Evolutionary conservation across 2,329 filamentous ascomycete species (phyloP).

Genomic region (Diaporthe velutina): DNA sequence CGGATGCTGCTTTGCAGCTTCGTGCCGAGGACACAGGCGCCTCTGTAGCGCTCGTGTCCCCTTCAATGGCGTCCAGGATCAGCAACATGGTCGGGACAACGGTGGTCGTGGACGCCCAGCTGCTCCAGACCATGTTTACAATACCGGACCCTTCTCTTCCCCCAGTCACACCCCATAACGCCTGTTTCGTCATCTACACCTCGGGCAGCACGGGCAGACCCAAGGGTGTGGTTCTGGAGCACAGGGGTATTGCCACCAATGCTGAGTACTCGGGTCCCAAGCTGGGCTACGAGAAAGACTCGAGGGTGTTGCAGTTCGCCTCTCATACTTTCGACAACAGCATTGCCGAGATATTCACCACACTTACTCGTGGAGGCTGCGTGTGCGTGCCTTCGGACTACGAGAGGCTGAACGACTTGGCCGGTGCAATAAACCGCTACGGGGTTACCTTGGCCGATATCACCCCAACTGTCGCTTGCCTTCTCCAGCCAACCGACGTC

Average conservation of each 20-base stretch:
- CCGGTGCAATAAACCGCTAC: slow-evolving; percentile 43
- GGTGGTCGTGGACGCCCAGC: background rate
- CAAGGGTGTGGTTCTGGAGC: slow-evolving; percentile 70
- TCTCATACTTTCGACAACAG: slow-evolving; percentile 69
- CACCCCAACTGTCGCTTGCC: slow-evolving; percentile 44
- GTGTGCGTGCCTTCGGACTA: slow-evolving; percentile 40
- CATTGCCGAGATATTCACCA: slow-evolving; percentile 67
- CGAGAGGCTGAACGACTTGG: slow-evolving; percentile 52
- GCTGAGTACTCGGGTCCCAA: slow-evolving; percentile 56
- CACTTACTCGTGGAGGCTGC: slow-evolving; percentile 48
- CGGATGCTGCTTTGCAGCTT: slow-evolving; percentile 32
- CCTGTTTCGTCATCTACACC: slow-evolving; percentile 75
- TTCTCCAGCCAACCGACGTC: slow-evolving; percentile 38
- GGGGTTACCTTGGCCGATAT: slow-evolving; percentile 41
- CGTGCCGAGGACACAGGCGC: slow-evolving; percentile 33
- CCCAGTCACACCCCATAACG: slow-evolving; percentile 3
- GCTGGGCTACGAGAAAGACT: slow-evolving; percentile 57
- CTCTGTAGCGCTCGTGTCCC: background rate
- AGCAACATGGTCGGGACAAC: background rate
- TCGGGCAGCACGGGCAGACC: slow-evolving; percentile 79
- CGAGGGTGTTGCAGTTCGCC: slow-evolving; percentile 61
- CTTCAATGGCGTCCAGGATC: background rate
- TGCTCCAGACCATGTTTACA: background rate
- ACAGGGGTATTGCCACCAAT: slow-evolving; percentile 56
- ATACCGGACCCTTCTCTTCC: background rate